Evolutionary conservation across 805 yeast species (phyloP).

Genomic region (Myxozyma geophila): DNA sequence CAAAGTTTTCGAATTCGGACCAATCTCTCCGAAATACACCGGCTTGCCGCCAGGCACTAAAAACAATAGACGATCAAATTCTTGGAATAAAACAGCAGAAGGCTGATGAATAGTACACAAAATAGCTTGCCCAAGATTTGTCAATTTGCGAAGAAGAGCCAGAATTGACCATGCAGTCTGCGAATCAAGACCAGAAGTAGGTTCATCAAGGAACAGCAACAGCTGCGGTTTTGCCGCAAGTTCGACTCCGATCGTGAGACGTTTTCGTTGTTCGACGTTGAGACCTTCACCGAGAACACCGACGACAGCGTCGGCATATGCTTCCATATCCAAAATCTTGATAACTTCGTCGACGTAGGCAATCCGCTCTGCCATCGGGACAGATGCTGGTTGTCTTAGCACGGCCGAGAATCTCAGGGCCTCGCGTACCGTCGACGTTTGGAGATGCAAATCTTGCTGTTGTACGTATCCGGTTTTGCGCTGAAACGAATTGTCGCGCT

Average conservation of each 20-base stretch:
- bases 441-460: slow-evolving; percentile 77
- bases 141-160: slow-evolving; percentile 65
- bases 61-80: slow-evolving; percentile 68
- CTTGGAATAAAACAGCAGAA: slow-evolving; percentile 69
- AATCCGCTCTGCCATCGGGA: slow-evolving; percentile 61
- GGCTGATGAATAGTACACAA: slow-evolving; percentile 81
- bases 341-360: slow-evolving; percentile 73
- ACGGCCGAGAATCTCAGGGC: slow-evolving; percentile 73
- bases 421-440: slow-evolving; percentile 73
- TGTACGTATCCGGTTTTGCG: slow-evolving; percentile 81
- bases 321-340: slow-evolving; percentile 66
- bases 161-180: slow-evolving; percentile 72
- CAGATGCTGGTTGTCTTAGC: slow-evolving; percentile 66
- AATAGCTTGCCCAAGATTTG: slow-evolving; percentile 74
- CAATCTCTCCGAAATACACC: slow-evolving; percentile 82
- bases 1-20: slow-evolving; percentile 62
- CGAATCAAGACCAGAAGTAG: slow-evolving; percentile 73
- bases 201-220: slow-evolving; percentile 66
- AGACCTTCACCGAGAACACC: slow-evolving; percentile 78
- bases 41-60: slow-evolving; percentile 77
- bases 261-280: slow-evolving; percentile 70
- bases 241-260: slow-evolving; percentile 72
- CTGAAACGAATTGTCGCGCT: slow-evolving; percentile 69
- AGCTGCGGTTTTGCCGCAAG: slow-evolving; percentile 71
- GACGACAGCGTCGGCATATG: slow-evolving; percentile 75